Base-by-base conservation (phyloP, 2,329 filamentous ascomycete genomes). In the Penicillium thymicola region DNA sequence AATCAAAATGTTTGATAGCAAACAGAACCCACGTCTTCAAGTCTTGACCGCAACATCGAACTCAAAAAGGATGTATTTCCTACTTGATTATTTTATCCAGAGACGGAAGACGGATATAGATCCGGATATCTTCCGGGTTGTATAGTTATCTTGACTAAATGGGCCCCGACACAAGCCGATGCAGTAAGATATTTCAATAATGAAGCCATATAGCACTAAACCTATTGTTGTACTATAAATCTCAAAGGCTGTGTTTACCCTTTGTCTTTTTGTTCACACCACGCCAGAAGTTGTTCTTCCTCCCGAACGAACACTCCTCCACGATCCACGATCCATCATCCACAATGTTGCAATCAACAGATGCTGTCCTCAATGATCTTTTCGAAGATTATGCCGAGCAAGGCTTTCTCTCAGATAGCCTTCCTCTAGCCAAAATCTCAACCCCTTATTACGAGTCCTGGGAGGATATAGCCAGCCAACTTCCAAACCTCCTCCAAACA, bases 361-460 rank as follows among this genome's bases (percentile, higher is more conserved):
- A 62, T 14, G 55, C 72, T 34, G 58, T 76, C 47, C 80, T 91
- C 59, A 81, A 85, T 71, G 85, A 92, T 40, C 59, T 76, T 49
- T 81, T 91, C 59, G 81, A 85, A 72, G 84, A 91, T 69, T 93
- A 91, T 76, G 87, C 86, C 72, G 61, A 63, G 58, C 87, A 91
- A 75, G 92, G 92, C 67, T 97, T 97, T 77, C 82, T 97, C 54
- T 90, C 92, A 3, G 81, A 88, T 60, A 83, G 86, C 59, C 77
- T 88, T 55, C 92, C 92, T 52, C 79, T 96, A 62, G 84, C 86
- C 58, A 80, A 83, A 47, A 84, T 97, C 16, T 85, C 89, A 16
- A 87, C 94, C 67, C 81, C 86, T 9, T 96, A 96, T 79, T 97
- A 96, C 76, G 85, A 87, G 72, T 90, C 91, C 63, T 97, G 92